These are phyloP conservation scores for Rugonectria rugulosa DNA, from an alignment of 2,329 filamentous ascomycete species.

Conservation along the genomic window DNA sequence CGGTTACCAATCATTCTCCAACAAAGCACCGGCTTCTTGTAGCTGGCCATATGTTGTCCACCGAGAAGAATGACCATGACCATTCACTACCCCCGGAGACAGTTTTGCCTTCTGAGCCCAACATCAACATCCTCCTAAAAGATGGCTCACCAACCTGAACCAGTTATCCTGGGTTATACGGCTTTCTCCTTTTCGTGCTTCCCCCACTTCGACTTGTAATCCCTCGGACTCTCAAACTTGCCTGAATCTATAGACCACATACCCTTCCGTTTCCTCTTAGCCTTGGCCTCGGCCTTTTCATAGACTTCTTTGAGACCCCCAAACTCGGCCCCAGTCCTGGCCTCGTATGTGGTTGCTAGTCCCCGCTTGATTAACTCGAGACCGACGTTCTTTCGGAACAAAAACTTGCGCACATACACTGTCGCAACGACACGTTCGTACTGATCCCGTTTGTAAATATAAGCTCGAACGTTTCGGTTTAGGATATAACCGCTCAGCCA, in stretches of 20 bases:
- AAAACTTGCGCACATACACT: constrained; percentile 74
- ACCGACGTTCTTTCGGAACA: constrained; percentile 81
- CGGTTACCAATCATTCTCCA: no score
- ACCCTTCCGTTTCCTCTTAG: constrained; percentile 70
- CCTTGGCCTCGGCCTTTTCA: constrained; percentile 69
- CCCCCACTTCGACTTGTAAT: constrained; percentile 73
- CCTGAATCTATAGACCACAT: constrained; percentile 76
- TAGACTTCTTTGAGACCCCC: constrained; percentile 74
- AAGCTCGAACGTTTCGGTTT: constrained; percentile 78
- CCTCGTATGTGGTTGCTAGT: constrained; percentile 91
- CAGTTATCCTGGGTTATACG: not conserved
- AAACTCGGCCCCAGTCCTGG: constrained; percentile 88
- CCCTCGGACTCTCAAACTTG: constrained; percentile 81
- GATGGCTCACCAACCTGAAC: not conserved
- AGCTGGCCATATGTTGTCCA: no score
- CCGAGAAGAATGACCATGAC: no score
- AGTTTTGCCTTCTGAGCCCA: no score
- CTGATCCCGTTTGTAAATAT: constrained; percentile 86
- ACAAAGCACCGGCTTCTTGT: no score
- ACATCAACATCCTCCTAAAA: no score
- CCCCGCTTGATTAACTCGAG: constrained; percentile 87
- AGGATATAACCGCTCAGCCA: constrained; percentile 81
- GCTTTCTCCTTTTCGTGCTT: constrained; percentile 32
- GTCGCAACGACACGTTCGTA: constrained; percentile 91
- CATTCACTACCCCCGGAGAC: no score